Percentiles rank a stretch among this genome's conserved stretches.
These are phyloP conservation scores for Backusella tarrabulga DNA, from an alignment of 192 early-diverging fungal species.

Conservation along the genomic window DNA sequence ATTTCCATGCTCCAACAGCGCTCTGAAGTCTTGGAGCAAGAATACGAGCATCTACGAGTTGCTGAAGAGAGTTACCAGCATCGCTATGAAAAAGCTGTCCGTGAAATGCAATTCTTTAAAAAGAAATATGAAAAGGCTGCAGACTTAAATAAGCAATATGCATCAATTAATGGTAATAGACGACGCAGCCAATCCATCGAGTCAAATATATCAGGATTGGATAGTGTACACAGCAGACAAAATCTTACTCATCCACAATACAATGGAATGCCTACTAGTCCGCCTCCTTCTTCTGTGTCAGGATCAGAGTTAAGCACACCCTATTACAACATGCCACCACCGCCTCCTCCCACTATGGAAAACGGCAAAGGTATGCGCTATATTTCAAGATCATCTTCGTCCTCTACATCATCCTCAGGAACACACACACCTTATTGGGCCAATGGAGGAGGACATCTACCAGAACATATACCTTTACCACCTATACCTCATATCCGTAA, in stretches of 20 bases:
- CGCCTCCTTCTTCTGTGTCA: constrained; percentile 11
- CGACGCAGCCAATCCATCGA: constrained; percentile 14
- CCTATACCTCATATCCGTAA: constrained; percentile 1
- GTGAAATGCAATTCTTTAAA: constrained; percentile 34
- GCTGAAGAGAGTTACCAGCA: not conserved
- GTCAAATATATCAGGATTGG: not conserved
- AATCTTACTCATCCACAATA: not conserved
- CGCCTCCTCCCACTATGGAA: not conserved
- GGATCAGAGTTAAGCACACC: constrained; percentile 4
- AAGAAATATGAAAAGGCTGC: constrained; percentile 21
- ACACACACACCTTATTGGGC: not conserved
- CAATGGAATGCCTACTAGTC: constrained; percentile 14
- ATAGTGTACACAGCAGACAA: not conserved
- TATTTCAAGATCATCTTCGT: constrained; percentile 10
- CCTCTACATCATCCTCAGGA: not conserved
- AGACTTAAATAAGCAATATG: constrained; percentile 7
- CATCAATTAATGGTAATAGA: not conserved
- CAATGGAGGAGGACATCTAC: not conserved
- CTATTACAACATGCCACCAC: not conserved
- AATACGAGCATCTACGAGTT: constrained; percentile 17
- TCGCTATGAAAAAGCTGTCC: constrained; percentile 35
- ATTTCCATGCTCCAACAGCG: constrained; percentile 24
- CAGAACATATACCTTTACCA: constrained; percentile 10
- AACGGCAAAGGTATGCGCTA: not conserved
- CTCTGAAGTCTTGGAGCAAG: constrained; percentile 22